These are phyloP conservation scores for Polytolypa hystricis DNA, from an alignment of 2,329 filamentous ascomycete genomes.

Conservation along the genomic window DNA sequence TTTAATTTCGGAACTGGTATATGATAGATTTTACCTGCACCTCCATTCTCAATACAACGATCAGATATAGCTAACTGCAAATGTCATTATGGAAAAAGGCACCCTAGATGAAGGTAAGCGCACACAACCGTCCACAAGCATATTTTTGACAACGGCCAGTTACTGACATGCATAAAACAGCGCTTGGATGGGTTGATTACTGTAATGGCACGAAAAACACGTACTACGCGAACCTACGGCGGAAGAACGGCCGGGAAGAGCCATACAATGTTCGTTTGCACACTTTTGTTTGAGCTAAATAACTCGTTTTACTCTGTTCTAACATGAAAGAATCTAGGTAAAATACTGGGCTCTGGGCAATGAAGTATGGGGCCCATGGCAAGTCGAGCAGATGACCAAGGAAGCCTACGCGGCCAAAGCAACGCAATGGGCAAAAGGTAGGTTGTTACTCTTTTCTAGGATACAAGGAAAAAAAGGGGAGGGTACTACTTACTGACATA, in stretches of 20 bases:
- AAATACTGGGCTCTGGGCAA: slow-evolving; percentile 84
- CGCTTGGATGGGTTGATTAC: slow-evolving; percentile 72
- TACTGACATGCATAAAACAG: slow-evolving; percentile 21
- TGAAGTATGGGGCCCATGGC: slow-evolving; percentile 52
- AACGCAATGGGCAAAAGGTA: slow-evolving; percentile 48
- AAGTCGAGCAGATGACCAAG: slow-evolving; percentile 49
- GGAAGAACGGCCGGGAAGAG: slow-evolving; percentile 62
- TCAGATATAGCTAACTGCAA: too few relatives aligned
- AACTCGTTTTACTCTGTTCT: background rate
- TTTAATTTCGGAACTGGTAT: slow-evolving; percentile 72
- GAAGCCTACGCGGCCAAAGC: slow-evolving; percentile 49
- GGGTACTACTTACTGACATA: too few relatives aligned
- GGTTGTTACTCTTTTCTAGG: background rate
- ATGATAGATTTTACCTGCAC: too few relatives aligned
- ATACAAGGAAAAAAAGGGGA: too few relatives aligned
- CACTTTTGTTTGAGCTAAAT: background rate
- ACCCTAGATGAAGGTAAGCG: slow-evolving; percentile 43
- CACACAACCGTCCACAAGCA: background rate
- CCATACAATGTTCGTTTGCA: slow-evolving; percentile 52
- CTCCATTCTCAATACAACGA: too few relatives aligned
- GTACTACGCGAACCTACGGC: slow-evolving; percentile 69
- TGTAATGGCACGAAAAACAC: slow-evolving; percentile 70
- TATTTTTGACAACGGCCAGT: background rate
- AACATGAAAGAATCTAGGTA: slow-evolving; percentile 29
- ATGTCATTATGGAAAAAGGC: too few relatives aligned